Percentiles rank a stretch among this genome's conserved stretches.
These are phyloP conservation scores for Sorghum bicolor DNA, from an alignment of 176 grass and related monocot species.

Conservation along the genomic window Sorghum_bicolor_NCBIv3 NC_012870.2:6922501-6923000, in stretches of 20 bases:
- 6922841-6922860: not conserved
- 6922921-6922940: slow-evolving; percentile 24
- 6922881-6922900: not conserved
- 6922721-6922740: not conserved
- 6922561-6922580: not conserved
- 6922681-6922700: not conserved
- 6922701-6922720: not conserved
- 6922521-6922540: slow-evolving; percentile 12
- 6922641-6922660: slow-evolving; percentile 4
- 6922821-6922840: not conserved
- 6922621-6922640: not conserved
- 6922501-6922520: not conserved
- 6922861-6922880: not conserved
- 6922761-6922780: not conserved
- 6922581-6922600: not conserved
- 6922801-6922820: not conserved
- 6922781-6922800: slow-evolving; percentile 10
- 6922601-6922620: not conserved
- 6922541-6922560: not conserved
- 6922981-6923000: not conserved
- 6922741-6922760: not conserved
- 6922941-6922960: slow-evolving; percentile 43
- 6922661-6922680: not conserved
- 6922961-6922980: not conserved
- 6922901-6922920: not conserved